Evolutionary conservation across 768 basidiomycete species (phyloP), one percentile per base, ranked within the genome.

Genomic region (Boletus reticuloceps): DNA sequence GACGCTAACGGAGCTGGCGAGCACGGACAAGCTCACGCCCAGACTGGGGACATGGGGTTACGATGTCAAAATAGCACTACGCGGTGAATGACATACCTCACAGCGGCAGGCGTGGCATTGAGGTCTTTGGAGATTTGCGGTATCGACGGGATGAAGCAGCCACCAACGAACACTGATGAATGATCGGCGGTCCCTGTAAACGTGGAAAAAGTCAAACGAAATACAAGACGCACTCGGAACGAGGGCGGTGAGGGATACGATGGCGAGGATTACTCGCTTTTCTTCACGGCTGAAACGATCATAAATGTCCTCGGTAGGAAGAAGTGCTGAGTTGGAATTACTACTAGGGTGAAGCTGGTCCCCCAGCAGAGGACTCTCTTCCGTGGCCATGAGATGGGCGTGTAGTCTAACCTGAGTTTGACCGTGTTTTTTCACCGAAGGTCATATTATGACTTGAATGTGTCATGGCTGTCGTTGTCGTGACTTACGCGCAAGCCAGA

Each of bases 91-190:
- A 59, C 63, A 39, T 51, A 82, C 83, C 84, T 86, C 50, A 91
- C 77, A 17, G 85, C 68, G 17, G 79, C 58, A 0, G 77, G 78
- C 0, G 86, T 79, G 0, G 86, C 75, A 25, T 79, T 45, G 12
- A 93, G 68, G 55, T 93, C 89, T 29, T 69, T 70, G 11, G 89
- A 82, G 44, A 93, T 84, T 48, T 87, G 79, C 0, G 89, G 87
- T 52, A 92, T 86, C 0, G 84, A 83, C 0, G 89, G 89, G 4
- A 89, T 77, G 64, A 91, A 91, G 2, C 82, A 82, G 0, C 82
- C 84, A 10, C 82, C 74, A 0, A 88, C 82, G 56, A 92, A 84
- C 34, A 86, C 89, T 91, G 51, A 1, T 39, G 14, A 22, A 48
- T 9, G 31, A 19, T 50, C 27, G 31, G 58, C n/a, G 40, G 29